These are phyloP conservation scores for Phylloporus sp. DNA, from an alignment of 768 basidiomycete species.

Conservation along the genomic window DNA sequence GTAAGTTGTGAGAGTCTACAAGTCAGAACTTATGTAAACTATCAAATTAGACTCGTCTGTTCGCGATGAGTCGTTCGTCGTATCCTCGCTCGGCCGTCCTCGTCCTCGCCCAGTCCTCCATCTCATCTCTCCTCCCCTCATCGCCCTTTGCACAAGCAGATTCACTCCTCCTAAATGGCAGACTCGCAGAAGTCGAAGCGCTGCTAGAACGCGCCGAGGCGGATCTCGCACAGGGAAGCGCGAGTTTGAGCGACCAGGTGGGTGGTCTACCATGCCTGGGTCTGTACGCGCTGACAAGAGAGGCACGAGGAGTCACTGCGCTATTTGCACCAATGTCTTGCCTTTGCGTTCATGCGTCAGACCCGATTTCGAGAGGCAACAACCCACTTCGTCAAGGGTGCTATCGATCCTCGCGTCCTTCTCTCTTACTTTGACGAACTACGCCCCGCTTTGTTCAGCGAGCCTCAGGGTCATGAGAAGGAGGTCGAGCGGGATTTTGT, in stretches of 20 bases:
- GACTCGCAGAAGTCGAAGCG: conserved; percentile 58
- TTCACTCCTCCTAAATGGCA: conserved; percentile 57
- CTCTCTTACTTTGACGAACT: conserved; percentile 76
- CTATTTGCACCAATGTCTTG: conserved; percentile 78
- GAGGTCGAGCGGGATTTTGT: conserved; percentile 34
- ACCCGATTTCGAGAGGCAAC: conserved; percentile 83
- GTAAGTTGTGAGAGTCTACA: too few species aligned
- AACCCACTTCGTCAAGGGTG: conserved; percentile 69
- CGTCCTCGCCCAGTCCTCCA: conserved; percentile 52
- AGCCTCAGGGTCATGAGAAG: not conserved
- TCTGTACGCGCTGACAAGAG: conserved; percentile 5
- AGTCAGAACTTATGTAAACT: conserved; percentile 21
- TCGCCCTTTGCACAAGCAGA: conserved; percentile 72
- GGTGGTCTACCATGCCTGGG: not conserved
- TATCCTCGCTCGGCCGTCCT: conserved; percentile 69
- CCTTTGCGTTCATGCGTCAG: conserved; percentile 71
- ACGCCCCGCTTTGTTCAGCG: conserved; percentile 55
- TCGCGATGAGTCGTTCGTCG: conserved; percentile 27
- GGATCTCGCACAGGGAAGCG: conserved; percentile 10
- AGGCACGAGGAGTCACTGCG: conserved; percentile 58
- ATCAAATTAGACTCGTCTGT: not conserved
- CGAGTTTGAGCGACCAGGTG: conserved; percentile 8
- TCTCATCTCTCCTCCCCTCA: conserved; percentile 65
- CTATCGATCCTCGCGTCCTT: conserved; percentile 78
- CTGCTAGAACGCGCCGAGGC: conserved; percentile 56